Base-by-base conservation (phyloP, 352 stramenopile species). In the Globisporangium cederbergense region DNA sequence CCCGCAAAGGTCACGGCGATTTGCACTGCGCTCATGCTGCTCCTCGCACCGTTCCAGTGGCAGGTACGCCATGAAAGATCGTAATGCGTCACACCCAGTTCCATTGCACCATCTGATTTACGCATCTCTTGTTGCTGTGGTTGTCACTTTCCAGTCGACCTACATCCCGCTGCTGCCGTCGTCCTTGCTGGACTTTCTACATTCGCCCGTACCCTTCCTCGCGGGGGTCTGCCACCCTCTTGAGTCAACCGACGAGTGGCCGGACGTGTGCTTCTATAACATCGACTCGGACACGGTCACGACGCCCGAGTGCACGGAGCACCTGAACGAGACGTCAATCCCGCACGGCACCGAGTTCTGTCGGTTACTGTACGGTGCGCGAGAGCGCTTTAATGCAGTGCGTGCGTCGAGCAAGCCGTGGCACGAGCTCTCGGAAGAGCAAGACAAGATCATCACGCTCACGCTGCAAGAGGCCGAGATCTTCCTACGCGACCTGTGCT, bases 31-130 rank as follows among this genome's bases (percentile, higher is more conserved):
- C 61, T 95, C 8, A 34, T 91, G 55, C 70, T 93, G 22, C 58
- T 95, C 8, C 65, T 95, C 5, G 64, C 83, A 30, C 86, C 86
- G n/a, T 95, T 90, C 61, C 84, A 92, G 72, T 95, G 86, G 84
- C 86, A 83, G 75, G 75, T 83, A 65, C 22, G 54, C 14, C 34
- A 54, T n/a, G 40, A 30, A 20, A 25, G 34, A 34, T 10, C 47
- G n/a, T 11, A 54, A 30, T 25, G n/a, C 34, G 11, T 40, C 34
- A 10, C 34, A 38, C 40, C n/a, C 11, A n/a, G 7, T 45, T 45
- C 38, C 22, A 34, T 60, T 36, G 11, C n/a, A 6, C 13, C 32
- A 32, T 6, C 28, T 34, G 3, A 22, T 20, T 4, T 18, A 54
- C 11, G 20, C 13, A 32, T 22, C n/a, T 46, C 16, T 32, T 38